Evolutionary conservation across 2,329 filamentous ascomycete species (phyloP).

Genomic region (Ascochyta viciae-villosae): DNA sequence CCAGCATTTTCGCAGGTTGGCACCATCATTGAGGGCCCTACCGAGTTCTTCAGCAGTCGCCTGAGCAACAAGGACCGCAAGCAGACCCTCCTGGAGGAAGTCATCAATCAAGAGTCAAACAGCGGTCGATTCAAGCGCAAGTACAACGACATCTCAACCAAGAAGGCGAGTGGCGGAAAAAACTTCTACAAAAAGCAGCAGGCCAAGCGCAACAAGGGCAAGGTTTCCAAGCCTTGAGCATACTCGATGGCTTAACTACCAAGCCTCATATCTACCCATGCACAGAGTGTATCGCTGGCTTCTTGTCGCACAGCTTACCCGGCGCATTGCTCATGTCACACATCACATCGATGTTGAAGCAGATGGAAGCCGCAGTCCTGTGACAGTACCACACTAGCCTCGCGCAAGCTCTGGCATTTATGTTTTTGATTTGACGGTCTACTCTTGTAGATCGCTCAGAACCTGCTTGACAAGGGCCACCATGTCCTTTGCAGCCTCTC

Average conservation of each 20-base stretch:
- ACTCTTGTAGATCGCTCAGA: constrained; percentile 49
- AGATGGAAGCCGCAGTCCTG: background rate
- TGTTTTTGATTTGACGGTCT: constrained; percentile 12
- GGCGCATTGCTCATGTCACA: background rate
- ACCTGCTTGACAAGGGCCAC: constrained; percentile 60
- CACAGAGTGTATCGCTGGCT: background rate
- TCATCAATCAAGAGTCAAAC: constrained; percentile 71
- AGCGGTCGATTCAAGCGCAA: constrained; percentile 82
- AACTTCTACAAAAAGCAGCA: constrained; percentile 84
- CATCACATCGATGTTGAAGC: background rate
- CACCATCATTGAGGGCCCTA: constrained; percentile 85
- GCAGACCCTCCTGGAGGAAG: constrained; percentile 84
- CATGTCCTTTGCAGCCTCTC: constrained; percentile 67
- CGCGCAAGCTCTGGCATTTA: background rate
- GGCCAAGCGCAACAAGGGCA: constrained; percentile 58
- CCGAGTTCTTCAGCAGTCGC: constrained; percentile 83
- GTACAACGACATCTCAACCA: constrained; percentile 82
- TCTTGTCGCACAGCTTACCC: background rate
- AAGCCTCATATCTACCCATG: background rate
- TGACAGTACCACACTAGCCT: background rate
- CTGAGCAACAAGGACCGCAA: constrained; percentile 88
- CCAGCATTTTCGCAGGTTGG: constrained; percentile 90
- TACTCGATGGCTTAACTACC: background rate
- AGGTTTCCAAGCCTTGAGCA: constrained; percentile 45
- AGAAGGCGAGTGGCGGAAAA: constrained; percentile 88